Evolutionary conservation across 768 basidiomycete genomes (phyloP).

Genomic region (Hemileccinum impolitum): DNA sequence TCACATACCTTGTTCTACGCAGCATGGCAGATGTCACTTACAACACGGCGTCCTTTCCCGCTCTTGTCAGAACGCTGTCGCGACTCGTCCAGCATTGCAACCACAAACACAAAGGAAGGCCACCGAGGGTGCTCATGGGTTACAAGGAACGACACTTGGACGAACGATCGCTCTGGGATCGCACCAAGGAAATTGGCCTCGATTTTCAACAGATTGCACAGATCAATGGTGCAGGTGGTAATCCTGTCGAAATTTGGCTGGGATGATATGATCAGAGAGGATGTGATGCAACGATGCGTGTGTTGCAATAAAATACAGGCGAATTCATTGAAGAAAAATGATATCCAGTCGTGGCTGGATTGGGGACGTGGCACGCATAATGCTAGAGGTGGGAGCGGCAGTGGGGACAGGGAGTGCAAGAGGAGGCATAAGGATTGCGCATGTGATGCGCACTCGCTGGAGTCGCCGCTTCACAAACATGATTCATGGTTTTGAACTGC

Average conservation of each 20-base stretch:
- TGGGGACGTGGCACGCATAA: too few species aligned
- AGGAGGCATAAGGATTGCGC: too few species aligned
- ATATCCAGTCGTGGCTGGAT: too few species aligned
- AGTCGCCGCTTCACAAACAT: too few species aligned
- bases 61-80: slow-evolving; percentile 66
- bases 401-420: too few species aligned
- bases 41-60: slow-evolving; percentile 82
- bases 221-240: slow-evolving; percentile 56
- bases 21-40: slow-evolving; percentile 95
- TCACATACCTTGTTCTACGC: neutral
- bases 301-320: too few species aligned
- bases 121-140: slow-evolving; percentile 61
- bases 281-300: neutral
- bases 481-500: too few species aligned
- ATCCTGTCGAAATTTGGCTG: slow-evolving; percentile 71
- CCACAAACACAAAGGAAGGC: slow-evolving; percentile 17
- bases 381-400: too few species aligned
- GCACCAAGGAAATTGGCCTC: slow-evolving; percentile 51
- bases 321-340: too few species aligned
- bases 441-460: too few species aligned
- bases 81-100: slow-evolving; percentile 37
- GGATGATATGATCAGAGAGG: slow-evolving; percentile 31
- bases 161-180: slow-evolving; percentile 74
- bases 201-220: slow-evolving; percentile 53
- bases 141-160: slow-evolving; percentile 83